Base-by-base conservation (phyloP, 345 rosid species). In the Salix caprea region DNA sequence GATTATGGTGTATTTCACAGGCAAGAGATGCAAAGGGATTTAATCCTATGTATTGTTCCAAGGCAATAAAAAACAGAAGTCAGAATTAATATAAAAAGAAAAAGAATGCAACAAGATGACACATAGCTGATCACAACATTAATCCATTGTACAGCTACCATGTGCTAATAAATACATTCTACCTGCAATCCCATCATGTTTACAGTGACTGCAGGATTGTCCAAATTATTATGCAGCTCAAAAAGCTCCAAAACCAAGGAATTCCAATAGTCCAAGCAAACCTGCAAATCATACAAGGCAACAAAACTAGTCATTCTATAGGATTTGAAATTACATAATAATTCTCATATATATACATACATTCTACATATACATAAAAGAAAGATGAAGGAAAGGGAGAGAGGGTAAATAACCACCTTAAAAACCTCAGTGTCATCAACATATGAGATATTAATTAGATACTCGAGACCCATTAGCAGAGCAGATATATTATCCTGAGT, bases 261-360 rank as follows among this genome's bases (percentile, higher is more conserved):
- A 74, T 96, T 96, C 99, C 99, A 96, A 71, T 96, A 96, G 80
- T 96, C 99, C 94, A 96, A 85, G 88, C 99, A 96, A 78, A 96
- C 99, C 98, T 96, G 85, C 50, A 30, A 66, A 75, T 34, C 30
- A 10, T 16, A 24, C 16, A 44, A 71, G 39, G 52, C 36, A 60
- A 6, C 24, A 73, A 36, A 30, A 19, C 2, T 21, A 70, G n/a
- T 13, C 36, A 54, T 60, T 36, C 7, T 58, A 58, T n/a, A 4
- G 13, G 64, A 58, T 24, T 58, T 58, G 26, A 13, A 23, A 58
- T 58, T 4, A n/a, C 28, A 58, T n/a, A 23, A 58, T 58, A 58
- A 58, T 58, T 58, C 64, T n/a, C 64, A 58, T 23, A 58, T 58
- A 58, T 12, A 58, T 12, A 23, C 14, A n/a, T 58, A 11, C 28